These are phyloP conservation scores for Cyberlindnera mycetangii DNA, from an alignment of 805 yeast species.

Conservation along the genomic window DNA sequence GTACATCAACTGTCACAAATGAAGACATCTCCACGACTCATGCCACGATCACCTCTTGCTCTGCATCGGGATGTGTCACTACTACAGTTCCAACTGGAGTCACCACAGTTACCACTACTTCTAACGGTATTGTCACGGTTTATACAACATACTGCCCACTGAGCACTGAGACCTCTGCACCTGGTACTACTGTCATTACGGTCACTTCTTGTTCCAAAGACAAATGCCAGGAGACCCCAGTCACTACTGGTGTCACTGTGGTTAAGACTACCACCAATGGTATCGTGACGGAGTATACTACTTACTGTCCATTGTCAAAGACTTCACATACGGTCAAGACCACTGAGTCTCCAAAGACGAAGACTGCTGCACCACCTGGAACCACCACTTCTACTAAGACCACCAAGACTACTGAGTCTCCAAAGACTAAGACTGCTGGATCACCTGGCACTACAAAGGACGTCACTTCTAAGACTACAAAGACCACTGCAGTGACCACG, in stretches of 20 bases:
- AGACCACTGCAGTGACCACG: not conserved
- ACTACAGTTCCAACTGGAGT: slow-evolving; percentile 33
- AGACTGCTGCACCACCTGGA: not conserved
- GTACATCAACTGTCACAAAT: not conserved
- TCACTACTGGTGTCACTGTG: slow-evolving; percentile 5
- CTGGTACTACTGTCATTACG: not conserved
- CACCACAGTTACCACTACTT: slow-evolving; percentile 33
- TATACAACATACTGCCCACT: slow-evolving; percentile 17
- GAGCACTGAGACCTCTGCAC: slow-evolving; percentile 3
- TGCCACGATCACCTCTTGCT: slow-evolving; percentile 36
- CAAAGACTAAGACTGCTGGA: not conserved
- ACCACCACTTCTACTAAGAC: not conserved
- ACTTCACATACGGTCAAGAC: not conserved
- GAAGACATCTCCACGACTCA: not conserved
- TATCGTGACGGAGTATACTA: not conserved
- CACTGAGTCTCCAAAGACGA: not conserved
- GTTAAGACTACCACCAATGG: not conserved
- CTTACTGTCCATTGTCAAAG: not conserved
- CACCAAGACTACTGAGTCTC: not conserved
- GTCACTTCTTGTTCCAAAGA: not conserved
- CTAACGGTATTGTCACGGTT: slow-evolving; percentile 25
- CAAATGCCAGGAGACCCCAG: slow-evolving; percentile 5
- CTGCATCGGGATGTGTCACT: slow-evolving; percentile 31
- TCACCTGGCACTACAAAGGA: not conserved
- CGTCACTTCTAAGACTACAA: not conserved